Conservation (phyloP, 164 flowering plant species). For the Sedum album region DNA sequence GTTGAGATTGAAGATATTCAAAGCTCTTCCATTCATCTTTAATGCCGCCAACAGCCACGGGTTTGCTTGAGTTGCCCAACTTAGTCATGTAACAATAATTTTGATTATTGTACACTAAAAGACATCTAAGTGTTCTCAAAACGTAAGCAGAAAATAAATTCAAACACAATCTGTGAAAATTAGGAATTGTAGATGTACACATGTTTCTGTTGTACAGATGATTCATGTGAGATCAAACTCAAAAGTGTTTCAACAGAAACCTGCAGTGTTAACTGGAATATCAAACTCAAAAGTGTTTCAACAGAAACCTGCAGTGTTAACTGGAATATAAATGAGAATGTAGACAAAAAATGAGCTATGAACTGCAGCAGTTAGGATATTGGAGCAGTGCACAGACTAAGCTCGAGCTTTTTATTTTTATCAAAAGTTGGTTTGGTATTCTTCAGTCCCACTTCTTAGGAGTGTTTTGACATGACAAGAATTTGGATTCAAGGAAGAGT, state of each 20-base stretch:
- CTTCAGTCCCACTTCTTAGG: background rate
- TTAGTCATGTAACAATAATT: no score
- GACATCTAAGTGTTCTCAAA: no score
- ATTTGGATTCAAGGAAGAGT: slow-evolving; percentile 35
- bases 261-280: background rate
- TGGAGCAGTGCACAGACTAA: background rate
- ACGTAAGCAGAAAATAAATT: background rate
- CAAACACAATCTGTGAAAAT: background rate
- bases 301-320: background rate
- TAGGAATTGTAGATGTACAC: background rate
- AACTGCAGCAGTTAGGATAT: background rate
- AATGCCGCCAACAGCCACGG: background rate
- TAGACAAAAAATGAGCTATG: background rate
- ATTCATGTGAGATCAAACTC: background rate
- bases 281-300: no score
- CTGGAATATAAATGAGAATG: background rate
- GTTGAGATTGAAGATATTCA: background rate
- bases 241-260: background rate
- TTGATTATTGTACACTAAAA: no score
- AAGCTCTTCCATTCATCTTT: background rate
- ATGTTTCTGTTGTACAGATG: background rate
- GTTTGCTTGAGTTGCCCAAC: background rate
- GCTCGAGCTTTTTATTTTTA: background rate
- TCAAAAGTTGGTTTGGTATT: background rate
- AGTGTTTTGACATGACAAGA: background rate